Evolutionary conservation across 345 rosid genomes (phyloP), one percentile per base, ranked within the genome.

Genomic region (Eucalyptus polyanthemos): DNA sequence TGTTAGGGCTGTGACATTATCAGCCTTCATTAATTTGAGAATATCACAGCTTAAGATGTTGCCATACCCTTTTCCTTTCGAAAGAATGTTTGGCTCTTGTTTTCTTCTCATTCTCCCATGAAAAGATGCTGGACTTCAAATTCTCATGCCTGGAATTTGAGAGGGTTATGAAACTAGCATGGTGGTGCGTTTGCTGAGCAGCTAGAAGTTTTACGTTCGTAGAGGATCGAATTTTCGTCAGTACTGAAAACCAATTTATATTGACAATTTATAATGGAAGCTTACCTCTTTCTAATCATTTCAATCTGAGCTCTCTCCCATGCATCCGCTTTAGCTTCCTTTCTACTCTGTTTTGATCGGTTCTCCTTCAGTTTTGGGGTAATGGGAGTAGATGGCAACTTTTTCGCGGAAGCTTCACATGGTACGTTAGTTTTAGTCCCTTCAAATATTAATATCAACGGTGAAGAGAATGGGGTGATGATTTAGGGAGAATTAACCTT

Each of bases 101-200:
- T 92, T 95, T 96, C 94, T 92, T 96, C 80, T 94, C 94, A 17
- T 93, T 93, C 95, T 96, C 96, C 99, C 99, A 95, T 7, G 88
- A 92, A 90, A 93, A 88, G 89, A 96, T 93, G 29, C 93, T 88
- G 50, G 94, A 91, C 90, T 93, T 95, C 92, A 90, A 88, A 80
- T 93, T 95, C 91, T 96, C 97, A 86, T 91, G 93, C 97, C 97
- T 96, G 94, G 89, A 93, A 50, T 87, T 86, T 24, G 47, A 40
- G 83, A 76, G 24, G 83, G 83, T 40, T 76, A 76, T 40, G 83
- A 21, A 76, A 76, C 47, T 76, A 40, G 47, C 5, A 9, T 11
- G 24, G 83, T 40, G 47, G 47, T 76, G 83, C 7, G 29, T 40
- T 76, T 13, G 25, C 83, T 37, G 27, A 40, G 83, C 83, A 37